These are phyloP conservation scores for Geranium rotundifolium DNA, from an alignment of 345 rosid genomes.

Conservation along the genomic window DNA sequence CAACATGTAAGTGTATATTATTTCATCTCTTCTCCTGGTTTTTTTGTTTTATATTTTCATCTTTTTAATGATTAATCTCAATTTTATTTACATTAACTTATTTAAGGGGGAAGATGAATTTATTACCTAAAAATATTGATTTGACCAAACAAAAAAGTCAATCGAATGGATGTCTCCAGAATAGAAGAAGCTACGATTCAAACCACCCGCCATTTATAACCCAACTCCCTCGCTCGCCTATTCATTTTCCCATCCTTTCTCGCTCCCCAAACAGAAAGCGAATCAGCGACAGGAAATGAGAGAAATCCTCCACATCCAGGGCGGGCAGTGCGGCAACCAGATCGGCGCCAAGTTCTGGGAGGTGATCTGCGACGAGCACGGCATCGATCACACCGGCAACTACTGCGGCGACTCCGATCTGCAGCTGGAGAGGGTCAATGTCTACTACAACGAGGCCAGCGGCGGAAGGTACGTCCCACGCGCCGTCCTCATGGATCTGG, in stretches of 20 bases:
- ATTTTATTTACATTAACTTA: no score
- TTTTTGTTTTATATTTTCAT: no score
- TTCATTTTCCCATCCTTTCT: neutral
- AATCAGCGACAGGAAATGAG: slow-evolving; percentile 5
- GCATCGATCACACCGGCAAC: slow-evolving; percentile 15
- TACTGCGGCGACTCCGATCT: slow-evolving; percentile 18
- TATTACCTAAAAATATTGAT: no score
- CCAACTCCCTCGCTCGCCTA: neutral
- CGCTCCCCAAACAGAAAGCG: neutral
- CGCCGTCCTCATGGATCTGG: slow-evolving; percentile 22
- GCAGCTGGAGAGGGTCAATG: slow-evolving; percentile 19
- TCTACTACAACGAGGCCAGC: slow-evolving; percentile 21
- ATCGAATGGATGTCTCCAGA: neutral
- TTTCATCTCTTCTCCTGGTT: no score
- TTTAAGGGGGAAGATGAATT: no score
- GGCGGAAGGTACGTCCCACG: slow-evolving; percentile 21
- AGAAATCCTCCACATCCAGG: slow-evolving; percentile 24
- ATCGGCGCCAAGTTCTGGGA: slow-evolving; percentile 26
- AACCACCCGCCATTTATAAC: neutral
- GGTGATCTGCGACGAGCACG: slow-evolving; percentile 23
- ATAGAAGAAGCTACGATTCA: neutral
- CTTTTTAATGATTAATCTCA: no score
- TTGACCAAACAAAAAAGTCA: no score
- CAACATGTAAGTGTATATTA: no score
- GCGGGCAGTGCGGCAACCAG: slow-evolving; percentile 23